Conservation (phyloP, 108 stramenopile species). For the Mediolabrus comicus region DNA sequence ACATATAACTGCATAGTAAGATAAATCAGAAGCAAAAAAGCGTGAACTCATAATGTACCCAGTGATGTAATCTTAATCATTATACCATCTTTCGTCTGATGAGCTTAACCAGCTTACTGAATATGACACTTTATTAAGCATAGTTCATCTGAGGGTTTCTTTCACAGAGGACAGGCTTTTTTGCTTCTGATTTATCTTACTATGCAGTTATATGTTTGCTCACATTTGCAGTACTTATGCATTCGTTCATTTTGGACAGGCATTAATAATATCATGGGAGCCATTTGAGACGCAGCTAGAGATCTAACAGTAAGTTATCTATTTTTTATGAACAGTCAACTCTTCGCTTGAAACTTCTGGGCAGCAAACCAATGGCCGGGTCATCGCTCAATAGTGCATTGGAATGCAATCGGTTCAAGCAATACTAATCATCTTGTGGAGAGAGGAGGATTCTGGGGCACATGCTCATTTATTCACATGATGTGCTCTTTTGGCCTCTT, state of each 20-base stretch:
- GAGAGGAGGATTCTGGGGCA: slow-evolving; percentile 2
- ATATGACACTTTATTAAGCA: slow-evolving; percentile 19
- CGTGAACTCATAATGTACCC: too few relatives aligned
- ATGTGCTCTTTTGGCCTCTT: slow-evolving; percentile 9
- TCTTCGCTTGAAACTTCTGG: slow-evolving; percentile 40
- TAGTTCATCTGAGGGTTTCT: slow-evolving; percentile 26
- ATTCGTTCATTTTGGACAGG: neutral
- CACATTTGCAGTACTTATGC: too few relatives aligned
- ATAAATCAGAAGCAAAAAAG: too few relatives aligned
- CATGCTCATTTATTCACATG: neutral
- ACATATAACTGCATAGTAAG: too few relatives aligned
- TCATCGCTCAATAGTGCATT: slow-evolving; percentile 52
- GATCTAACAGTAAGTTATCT: neutral
- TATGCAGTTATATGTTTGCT: too few relatives aligned
- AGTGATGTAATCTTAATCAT: slow-evolving; percentile 11
- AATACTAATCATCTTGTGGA: slow-evolving; percentile 29
- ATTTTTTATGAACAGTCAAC: neutral
- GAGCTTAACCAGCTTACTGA: slow-evolving; percentile 33
- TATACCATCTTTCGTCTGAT: slow-evolving; percentile 35
- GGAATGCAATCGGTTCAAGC: slow-evolving; percentile 51
- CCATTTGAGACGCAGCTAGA: too few relatives aligned
- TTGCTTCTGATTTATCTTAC: too few relatives aligned
- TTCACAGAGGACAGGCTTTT: too few relatives aligned
- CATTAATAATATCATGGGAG: too few relatives aligned
- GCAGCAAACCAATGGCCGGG: slow-evolving; percentile 53